These are phyloP conservation scores for Diutina scorzettiae DNA, from an alignment of 1,139 yeast species.

Conservation along the genomic window DNA sequence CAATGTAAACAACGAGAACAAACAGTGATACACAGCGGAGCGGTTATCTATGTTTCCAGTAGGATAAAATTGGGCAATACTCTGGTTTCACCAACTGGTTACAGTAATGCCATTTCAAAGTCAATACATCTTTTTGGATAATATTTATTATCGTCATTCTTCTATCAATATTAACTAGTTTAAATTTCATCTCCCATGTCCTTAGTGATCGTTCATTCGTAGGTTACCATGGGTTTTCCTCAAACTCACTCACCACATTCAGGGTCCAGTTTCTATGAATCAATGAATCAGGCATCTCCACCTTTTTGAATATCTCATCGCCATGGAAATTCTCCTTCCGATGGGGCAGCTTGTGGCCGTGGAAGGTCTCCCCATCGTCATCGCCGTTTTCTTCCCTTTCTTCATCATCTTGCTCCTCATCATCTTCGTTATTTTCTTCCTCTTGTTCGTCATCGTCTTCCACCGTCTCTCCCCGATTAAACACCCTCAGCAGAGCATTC, in stretches of 20 bases:
- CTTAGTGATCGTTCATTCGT: no score
- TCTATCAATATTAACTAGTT: no score
- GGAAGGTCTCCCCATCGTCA: neutral
- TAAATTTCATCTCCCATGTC: no score
- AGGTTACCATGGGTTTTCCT: slow-evolving; percentile 40
- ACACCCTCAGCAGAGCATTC: slow-evolving; percentile 23
- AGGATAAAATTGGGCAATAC: no score
- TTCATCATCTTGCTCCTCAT: slow-evolving; percentile 9
- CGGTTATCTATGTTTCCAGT: no score
- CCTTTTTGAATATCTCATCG: slow-evolving; percentile 38
- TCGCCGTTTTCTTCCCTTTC: slow-evolving; percentile 9
- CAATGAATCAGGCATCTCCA: slow-evolving; percentile 38
- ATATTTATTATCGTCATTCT: no score
- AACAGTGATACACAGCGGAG: no score
- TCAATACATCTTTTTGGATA: no score
- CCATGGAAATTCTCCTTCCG: slow-evolving; percentile 21
- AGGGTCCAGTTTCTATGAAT: slow-evolving; percentile 40
- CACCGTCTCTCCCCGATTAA: slow-evolving; percentile 21
- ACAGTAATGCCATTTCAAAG: no score
- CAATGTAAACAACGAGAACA: no score
- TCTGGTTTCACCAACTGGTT: no score
- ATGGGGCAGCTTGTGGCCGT: neutral
- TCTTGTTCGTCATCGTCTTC: slow-evolving; percentile 11
- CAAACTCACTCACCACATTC: slow-evolving; percentile 20
- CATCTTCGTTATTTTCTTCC: neutral